Percentiles rank a stretch among this genome's conserved stretches.
Conservation (phyloP, 225 moss, liverwort and hornwort genomes). For the Straminergon stramineum region DNA sequence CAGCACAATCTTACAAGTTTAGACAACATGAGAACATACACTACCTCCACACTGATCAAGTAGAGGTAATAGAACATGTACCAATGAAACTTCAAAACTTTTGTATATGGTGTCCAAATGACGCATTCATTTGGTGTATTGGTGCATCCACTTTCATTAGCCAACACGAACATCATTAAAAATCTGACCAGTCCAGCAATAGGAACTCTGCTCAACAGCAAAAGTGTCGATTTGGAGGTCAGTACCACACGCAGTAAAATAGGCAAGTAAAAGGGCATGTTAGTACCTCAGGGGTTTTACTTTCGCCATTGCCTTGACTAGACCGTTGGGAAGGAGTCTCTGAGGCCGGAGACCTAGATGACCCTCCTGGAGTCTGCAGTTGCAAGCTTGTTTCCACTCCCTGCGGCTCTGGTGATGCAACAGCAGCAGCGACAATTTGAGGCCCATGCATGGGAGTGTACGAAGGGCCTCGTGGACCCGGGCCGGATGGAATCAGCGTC, state of each 20-base stretch:
- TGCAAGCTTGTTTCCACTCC: conserved; percentile 57
- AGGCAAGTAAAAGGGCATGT: not conserved
- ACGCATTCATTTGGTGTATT: not conserved
- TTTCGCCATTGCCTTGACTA: conserved; percentile 30
- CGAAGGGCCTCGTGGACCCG: conserved; percentile 7
- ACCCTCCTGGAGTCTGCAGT: conserved; percentile 44
- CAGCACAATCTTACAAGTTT: not conserved
- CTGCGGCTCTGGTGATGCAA: conserved; percentile 35
- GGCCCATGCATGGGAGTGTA: conserved; percentile 17
- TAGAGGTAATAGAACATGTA: not conserved
- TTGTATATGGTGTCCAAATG: not conserved
- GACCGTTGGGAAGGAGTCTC: conserved; percentile 32
- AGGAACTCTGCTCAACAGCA: not conserved
- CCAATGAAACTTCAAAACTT: not conserved
- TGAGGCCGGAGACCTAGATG: conserved; percentile 23
- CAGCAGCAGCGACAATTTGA: not conserved
- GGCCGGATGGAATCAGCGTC: conserved; percentile 39
- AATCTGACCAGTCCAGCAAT: not conserved
- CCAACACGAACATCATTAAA: not conserved
- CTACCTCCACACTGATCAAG: not conserved
- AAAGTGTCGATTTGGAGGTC: not conserved
- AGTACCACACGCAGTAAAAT: not conserved
- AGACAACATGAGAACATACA: not conserved
- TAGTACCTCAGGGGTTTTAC: conserved; percentile 46
- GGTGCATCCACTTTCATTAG: not conserved